Conservation (phyloP, 495 filamentous ascomycete species). For the Penicillium pulvis region DNA sequence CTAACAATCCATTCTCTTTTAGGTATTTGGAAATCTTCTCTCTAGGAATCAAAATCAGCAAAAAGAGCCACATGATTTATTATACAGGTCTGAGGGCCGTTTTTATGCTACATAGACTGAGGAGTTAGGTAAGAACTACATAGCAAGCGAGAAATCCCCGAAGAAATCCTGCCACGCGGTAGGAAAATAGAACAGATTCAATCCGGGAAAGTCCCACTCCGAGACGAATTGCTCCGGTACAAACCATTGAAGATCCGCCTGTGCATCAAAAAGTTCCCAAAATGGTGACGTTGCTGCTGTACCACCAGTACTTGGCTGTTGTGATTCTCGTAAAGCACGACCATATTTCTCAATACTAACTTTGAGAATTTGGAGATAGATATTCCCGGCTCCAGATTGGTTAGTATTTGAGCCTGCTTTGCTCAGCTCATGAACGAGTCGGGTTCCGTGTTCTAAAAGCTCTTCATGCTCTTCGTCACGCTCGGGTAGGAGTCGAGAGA, state of each 20-base stretch:
- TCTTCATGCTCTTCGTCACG: constrained; percentile 39
- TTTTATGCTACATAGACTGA: too few species aligned
- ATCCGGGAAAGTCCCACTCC: constrained; percentile 57
- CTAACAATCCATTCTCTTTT: too few species aligned
- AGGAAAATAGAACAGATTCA: constrained; percentile 56
- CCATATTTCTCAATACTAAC: constrained; percentile 53
- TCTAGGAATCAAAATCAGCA: too few species aligned
- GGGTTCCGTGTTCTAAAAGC: constrained; percentile 45
- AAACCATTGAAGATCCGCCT: constrained; percentile 53
- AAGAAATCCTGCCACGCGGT: constrained; percentile 48
- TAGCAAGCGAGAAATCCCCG: constrained; percentile 41
- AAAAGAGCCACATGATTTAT: too few species aligned
- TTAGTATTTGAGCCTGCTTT: constrained; percentile 30
- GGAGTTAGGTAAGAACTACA: constrained; percentile 11
- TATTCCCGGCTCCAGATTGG: constrained; percentile 37
- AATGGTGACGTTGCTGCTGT: constrained; percentile 31
- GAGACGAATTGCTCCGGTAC: constrained; percentile 54
- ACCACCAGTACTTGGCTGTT: constrained; percentile 20
- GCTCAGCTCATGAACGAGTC: constrained; percentile 45
- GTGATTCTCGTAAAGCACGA: constrained; percentile 39
- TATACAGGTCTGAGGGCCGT: too few species aligned
- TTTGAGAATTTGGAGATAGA: constrained; percentile 44
- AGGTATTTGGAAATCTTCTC: too few species aligned
- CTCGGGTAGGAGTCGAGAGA: constrained; percentile 51
- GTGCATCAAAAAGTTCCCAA: constrained; percentile 47